Evolutionary conservation across 345 rosid genomes (phyloP), one percentile per base, ranked within the genome.

Genomic region (Citropsis articulata): DNA sequence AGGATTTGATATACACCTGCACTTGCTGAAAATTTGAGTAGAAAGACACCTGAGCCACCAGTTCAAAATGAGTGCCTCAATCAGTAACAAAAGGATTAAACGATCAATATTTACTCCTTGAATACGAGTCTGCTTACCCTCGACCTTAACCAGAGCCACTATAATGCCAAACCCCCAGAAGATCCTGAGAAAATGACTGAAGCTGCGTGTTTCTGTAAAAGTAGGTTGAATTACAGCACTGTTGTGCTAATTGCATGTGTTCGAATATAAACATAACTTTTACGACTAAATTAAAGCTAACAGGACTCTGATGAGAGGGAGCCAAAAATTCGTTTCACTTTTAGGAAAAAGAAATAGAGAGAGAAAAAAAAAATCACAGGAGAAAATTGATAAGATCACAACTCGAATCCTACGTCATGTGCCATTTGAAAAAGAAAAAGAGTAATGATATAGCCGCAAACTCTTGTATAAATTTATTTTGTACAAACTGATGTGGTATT

Each of bases 131-230:
- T 66, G 72, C 91, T 84, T 84, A 95, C 99, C 99, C 98, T 53
- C 93, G 82, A 61, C 81, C 77, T 72, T 91, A 95, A 80, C 97
- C 98, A 71, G 90, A 82, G 83, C 99, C 97, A 61, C 97, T 92
- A 86, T 93, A 90, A 83, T 95, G 97, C 99, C 99, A 93, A 45
- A 93, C 98, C 99, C 92, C 77, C 64, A 82, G 55, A 71, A 86
- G 36, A 25, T 48, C 24, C 13, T 10, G 48, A 40, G 14, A 40
- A 9, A 40, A 40, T 40, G 48, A 40, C 12, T 40, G 48, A 40
- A 40, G 48, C 48, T 40, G 48, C 48, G 2, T 40, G 48, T 40
- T 40, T 40, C 14, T 2, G 9, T 2, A 9, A 10, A 40, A 40
- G 14, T 10, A 40, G 10, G 48, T 40, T 40, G 48, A 10, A 9